Conservation (phyloP, 331 rosid species). For the Telfairia occidentalis region DNA sequence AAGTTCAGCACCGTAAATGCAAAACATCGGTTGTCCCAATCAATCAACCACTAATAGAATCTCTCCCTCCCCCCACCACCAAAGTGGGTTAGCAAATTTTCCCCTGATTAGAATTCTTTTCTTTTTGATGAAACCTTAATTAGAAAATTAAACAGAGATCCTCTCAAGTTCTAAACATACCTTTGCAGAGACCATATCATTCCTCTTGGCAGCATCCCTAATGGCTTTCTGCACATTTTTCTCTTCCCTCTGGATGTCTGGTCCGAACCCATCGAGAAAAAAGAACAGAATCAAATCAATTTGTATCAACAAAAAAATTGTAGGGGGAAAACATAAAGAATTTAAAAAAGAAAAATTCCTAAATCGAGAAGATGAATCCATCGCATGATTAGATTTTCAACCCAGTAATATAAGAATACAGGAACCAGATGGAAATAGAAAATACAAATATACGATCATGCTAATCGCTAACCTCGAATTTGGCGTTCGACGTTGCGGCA, state of each 20-base stretch:
- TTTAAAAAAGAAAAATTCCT: not conserved
- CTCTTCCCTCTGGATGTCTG: constrained; percentile 39
- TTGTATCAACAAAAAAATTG: not conserved
- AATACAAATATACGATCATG: not conserved
- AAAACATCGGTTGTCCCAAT: not conserved
- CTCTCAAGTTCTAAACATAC: constrained; percentile 7
- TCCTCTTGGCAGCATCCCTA: constrained; percentile 41
- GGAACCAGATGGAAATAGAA: not conserved
- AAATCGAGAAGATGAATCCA: not conserved
- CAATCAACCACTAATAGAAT: not conserved
- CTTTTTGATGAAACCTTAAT: not conserved
- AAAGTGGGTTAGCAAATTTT: not conserved
- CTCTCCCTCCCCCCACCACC: not conserved
- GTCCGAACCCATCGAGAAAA: not conserved
- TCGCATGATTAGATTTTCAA: not conserved
- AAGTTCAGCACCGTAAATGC: not conserved
- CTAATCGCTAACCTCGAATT: constrained; percentile 20
- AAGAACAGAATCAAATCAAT: not conserved
- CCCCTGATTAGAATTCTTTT: not conserved
- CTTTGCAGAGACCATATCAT: constrained; percentile 46
- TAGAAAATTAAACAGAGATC: not conserved
- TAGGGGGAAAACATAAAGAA: not conserved
- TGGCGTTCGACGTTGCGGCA: constrained; percentile 41
- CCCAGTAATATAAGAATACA: not conserved
- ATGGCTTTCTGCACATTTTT: constrained; percentile 41